Conservation (phyloP, 192 early-diverging fungal genomes). For the Anaeromyces robustus region DNA sequence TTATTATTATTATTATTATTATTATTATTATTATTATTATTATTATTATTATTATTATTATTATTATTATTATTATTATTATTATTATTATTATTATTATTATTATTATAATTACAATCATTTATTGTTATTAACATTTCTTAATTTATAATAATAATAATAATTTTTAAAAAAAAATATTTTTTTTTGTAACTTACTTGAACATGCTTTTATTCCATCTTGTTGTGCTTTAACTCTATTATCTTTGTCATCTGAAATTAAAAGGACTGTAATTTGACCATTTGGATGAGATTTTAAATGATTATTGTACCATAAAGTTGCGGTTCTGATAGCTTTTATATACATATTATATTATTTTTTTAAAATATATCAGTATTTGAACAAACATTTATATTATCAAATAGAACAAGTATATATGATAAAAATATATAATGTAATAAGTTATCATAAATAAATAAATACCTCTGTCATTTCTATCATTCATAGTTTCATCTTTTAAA, state of each 20-base stretch:
- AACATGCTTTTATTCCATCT: constrained; percentile 47
- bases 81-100: too few species aligned
- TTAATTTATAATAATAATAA: too few species aligned
- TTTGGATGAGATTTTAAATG: constrained; percentile 40
- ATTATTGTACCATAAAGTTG: constrained; percentile 64
- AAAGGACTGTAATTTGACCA: constrained; percentile 29
- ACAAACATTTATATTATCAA: too few species aligned
- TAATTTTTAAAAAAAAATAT: constrained; percentile 2
- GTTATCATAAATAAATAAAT: background rate
- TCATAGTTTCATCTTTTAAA: constrained; percentile 63
- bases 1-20: too few species aligned
- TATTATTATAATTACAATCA: too few species aligned
- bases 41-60: too few species aligned
- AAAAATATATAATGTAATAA: constrained; percentile 2
- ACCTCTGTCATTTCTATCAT: constrained; percentile 90
- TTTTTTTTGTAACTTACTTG: constrained; percentile 21
- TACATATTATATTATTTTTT: background rate
- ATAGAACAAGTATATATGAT: too few species aligned
- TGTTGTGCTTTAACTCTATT: constrained; percentile 56
- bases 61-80: too few species aligned
- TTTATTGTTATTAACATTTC: too few species aligned
- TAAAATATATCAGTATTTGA: background rate
- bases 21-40: too few species aligned
- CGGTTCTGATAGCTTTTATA: constrained; percentile 61
- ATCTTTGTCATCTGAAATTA: constrained; percentile 80